A percentile compares a stretch with the other conserved stretches of the same genome.
These are phyloP conservation scores for Przewalskia tangutica DNA, from an alignment of 257 asterid genomes.

Conservation along the genomic window DNA sequence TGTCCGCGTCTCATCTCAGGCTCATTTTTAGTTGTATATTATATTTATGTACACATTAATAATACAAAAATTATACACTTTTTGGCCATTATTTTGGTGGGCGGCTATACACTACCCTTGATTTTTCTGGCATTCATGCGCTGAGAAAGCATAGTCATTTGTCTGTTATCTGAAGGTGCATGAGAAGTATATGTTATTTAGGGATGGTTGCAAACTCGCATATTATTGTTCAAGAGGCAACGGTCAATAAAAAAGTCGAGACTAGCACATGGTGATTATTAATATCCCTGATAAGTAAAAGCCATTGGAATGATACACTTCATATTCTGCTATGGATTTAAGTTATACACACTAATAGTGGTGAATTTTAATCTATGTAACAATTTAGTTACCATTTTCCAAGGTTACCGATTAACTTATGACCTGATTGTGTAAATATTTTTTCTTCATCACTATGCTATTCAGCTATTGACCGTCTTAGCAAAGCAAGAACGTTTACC, in stretches of 20 bases:
- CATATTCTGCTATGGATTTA: not conserved
- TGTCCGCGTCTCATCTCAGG: no score
- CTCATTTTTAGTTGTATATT: no score
- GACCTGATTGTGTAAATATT: not conserved
- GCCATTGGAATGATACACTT: not conserved
- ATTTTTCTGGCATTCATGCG: not conserved
- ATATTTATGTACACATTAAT: no score
- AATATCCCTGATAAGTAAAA: not conserved
- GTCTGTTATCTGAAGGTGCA: not conserved
- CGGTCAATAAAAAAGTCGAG: not conserved
- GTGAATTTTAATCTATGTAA: not conserved
- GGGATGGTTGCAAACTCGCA: not conserved
- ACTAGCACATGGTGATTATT: not conserved
- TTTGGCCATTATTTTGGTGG: no score
- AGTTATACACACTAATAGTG: not conserved
- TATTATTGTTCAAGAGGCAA: not conserved
- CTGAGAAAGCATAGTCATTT: not conserved
- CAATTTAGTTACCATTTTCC: not conserved
- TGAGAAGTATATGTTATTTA: not conserved
- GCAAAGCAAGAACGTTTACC: constrained; percentile 22
- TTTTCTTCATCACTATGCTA: not conserved
- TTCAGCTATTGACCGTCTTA: not conserved
- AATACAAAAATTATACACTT: no score
- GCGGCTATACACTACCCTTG: no score
- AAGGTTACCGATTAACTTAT: not conserved